Evolutionary conservation across 2,329 filamentous ascomycete species (phyloP).

Genomic region (Polychaeton citri): DNA sequence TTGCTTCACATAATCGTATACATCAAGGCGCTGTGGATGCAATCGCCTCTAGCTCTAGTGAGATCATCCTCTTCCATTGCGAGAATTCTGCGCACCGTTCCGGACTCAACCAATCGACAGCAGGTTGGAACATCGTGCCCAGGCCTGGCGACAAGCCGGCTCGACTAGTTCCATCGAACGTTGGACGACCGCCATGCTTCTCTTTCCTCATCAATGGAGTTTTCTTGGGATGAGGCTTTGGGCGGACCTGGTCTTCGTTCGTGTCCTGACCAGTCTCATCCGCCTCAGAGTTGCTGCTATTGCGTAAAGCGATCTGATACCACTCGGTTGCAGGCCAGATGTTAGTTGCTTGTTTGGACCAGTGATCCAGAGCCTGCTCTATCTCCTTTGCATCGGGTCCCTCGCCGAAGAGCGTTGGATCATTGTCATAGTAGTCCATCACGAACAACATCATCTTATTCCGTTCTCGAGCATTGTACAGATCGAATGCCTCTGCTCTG

Average conservation of each 20-base stretch:
- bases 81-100: constrained; percentile 47
- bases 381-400: neutral
- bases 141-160: constrained; percentile 31
- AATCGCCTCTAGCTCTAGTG: constrained; percentile 41
- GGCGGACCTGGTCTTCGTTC: neutral
- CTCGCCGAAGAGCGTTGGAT: neutral
- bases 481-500: neutral
- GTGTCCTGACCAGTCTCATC: constrained; percentile 5
- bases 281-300: neutral
- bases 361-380: neutral
- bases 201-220: constrained; percentile 22
- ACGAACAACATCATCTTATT: neutral
- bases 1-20: no score
- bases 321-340: constrained; percentile 14
- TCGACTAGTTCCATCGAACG: constrained; percentile 10
- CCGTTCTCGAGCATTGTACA: neutral
- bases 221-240: constrained; percentile 11
- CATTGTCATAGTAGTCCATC: neutral
- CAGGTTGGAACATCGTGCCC: constrained; percentile 61
- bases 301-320: constrained; percentile 9
- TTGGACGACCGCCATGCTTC: constrained; percentile 14
- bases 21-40: no score
- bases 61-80: constrained; percentile 49
- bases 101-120: constrained; percentile 58
- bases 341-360: constrained; percentile 1